Evolutionary conservation across 2,329 filamentous ascomycete species (phyloP), one percentile per base, ranked within the genome.

Genomic region (Cladosporium sphaerospermum): DNA sequence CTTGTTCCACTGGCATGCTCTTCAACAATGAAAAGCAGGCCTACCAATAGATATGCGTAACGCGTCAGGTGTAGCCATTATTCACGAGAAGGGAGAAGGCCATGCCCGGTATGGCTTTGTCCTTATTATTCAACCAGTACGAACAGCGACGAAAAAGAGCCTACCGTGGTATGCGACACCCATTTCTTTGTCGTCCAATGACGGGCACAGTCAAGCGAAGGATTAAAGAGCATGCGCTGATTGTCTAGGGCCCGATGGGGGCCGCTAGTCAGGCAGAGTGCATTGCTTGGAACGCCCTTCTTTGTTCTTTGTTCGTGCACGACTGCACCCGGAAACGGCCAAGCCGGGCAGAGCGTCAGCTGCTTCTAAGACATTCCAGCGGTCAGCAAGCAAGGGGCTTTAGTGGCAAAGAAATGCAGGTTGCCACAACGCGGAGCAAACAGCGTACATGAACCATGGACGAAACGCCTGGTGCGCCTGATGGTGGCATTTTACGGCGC

Each of bases 231-330:
- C 48, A 55, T 59, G 55, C 59, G 62, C 59, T 60, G 60, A 65
- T 65, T 66, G 62, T 66, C 60, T 59, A 58, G 59, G 61, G 60
- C 56, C 61, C 55, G 60, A 63, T 48, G 52, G 54, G 19, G 40
- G 18, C 39, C 51, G 45, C 51, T 53, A 53, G 51, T 53, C 31
- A 46, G 32, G 43, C 51, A 47, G 51, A 36, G 18, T 53, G 51
- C 51, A 46, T 53, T 53, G 51, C 51, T 47, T 53, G 36, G 51
- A 40, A 34, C 19, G 32, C 14, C 18, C 43, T 64, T 65, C 64
- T 68, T 68, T 67, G 62, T 66, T 67, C 63, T 64, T 67, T 67
- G 60, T 62, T 65, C 60, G 60, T 61, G 57, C 53, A 60, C 56
- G 57, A 57, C 57, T 55, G 56, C 55, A 56, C 39, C 65, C 64